These are phyloP conservation scores for Aurantiochytrium sp. DNA, from an alignment of 108 stramenopile genomes.

Conservation along the genomic window DNA sequence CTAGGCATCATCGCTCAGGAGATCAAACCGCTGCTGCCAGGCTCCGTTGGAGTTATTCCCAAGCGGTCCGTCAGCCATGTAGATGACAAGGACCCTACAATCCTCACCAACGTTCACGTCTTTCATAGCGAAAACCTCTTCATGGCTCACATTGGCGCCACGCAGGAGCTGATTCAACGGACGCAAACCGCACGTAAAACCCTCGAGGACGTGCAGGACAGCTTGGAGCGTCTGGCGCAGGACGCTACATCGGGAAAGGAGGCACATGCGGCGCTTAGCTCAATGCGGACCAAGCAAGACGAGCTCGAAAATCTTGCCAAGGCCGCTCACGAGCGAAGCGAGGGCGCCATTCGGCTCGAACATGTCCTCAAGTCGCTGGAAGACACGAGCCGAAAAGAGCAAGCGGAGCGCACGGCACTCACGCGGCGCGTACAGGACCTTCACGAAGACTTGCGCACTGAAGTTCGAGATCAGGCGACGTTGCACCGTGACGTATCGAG, in stretches of 20 bases:
- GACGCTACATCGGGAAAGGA: not conserved
- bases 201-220: not conserved
- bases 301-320: not conserved
- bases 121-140: not conserved
- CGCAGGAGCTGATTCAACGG: not conserved
- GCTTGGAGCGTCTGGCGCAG: not conserved
- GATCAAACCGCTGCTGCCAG: not conserved
- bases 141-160: not conserved
- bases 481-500: not conserved
- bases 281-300: not conserved
- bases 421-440: not conserved
- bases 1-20: slow-evolving; percentile 4
- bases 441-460: not conserved
- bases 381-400: not conserved
- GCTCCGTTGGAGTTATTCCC: not conserved
- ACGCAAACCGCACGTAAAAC: not conserved
- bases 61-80: not conserved
- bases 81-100: not conserved
- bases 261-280: not conserved
- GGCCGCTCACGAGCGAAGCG: not conserved
- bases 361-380: not conserved
- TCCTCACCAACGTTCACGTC: not conserved
- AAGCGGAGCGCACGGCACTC: not conserved
- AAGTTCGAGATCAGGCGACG: not conserved
- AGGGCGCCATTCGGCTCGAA: not conserved